Percentiles rank a stretch among this genome's conserved stretches.
phyloP scores from a whole-genome alignment of 2,329 filamentous ascomycete species.

The Cytospora leucostoma region DNA sequence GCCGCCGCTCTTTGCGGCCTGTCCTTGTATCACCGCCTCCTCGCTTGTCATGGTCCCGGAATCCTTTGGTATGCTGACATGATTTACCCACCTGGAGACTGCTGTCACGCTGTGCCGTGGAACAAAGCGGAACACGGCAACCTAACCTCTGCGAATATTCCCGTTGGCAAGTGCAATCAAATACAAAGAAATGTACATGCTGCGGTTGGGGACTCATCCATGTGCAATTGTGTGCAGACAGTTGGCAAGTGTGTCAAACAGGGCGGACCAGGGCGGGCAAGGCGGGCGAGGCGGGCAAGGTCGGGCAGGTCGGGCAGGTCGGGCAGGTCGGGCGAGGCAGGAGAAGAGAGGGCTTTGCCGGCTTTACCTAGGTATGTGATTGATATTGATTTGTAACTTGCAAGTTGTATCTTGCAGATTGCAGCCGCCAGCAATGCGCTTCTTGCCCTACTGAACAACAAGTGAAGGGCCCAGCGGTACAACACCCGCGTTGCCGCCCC shows the following conservation, averaged over 20 bases:
- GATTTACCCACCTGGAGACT: slow-evolving; percentile 7
- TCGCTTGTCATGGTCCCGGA: background rate
- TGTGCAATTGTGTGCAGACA: slow-evolving; percentile 7
- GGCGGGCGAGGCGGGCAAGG: background rate
- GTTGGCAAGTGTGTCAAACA: slow-evolving; percentile 17
- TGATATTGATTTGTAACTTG: no score
- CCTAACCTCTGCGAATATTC: background rate
- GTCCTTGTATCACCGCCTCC: background rate
- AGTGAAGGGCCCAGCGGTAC: background rate
- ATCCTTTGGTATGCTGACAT: slow-evolving; percentile 10
- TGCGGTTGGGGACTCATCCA: background rate
- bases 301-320: background rate
- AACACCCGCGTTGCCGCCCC: background rate
- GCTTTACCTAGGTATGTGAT: background rate
- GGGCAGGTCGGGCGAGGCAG: background rate
- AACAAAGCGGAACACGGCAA: background rate
- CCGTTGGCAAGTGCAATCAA: background rate
- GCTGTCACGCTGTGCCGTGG: background rate
- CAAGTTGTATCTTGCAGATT: background rate
- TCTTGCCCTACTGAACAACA: background rate
- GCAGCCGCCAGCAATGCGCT: background rate
- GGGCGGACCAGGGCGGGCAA: slow-evolving; percentile 1
- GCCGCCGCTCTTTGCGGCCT: slow-evolving; percentile 1
- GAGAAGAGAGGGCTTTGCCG: background rate
- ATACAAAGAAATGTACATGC: background rate